Evolutionary conservation across 2,329 filamentous ascomycete genomes (phyloP), one percentile per base, ranked within the genome.

Genomic region (Pseudogymnoascus destructans): DNA sequence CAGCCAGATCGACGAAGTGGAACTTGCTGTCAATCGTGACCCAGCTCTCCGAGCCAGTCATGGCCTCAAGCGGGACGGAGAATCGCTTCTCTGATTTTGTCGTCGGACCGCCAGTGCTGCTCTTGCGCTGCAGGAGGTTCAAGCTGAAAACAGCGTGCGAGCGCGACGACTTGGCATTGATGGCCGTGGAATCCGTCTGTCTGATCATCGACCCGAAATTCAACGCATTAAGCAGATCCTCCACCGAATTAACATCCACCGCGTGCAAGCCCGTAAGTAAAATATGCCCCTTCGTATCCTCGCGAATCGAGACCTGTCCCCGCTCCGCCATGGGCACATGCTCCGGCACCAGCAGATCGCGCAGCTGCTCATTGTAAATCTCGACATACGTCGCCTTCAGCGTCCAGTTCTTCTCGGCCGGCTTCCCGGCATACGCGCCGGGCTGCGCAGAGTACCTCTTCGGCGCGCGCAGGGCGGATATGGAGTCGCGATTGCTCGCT

Each of bases 141-240:
- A 98, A 75, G 69, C 89, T 96, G 73, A 98, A 97, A 27, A 98
- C 91, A 32, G 93, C 93, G 70, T 98, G 93, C 1, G 93, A 98
- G 63, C 93, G 89, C 9, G 93, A 98, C 0, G 93, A 98, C 69
- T 95, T 92, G 42, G 92, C 93, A 69, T 98, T 98, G 68, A 97
- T 93, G 2, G 92, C 93, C 1, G 93, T 98, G 21, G 93, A 86
- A 73, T 98, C 93, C 0, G 93, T 98, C 70, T 98, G 93, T 61
- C 93, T 87, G 68, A 98, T 95, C 21, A 86, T 82, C 0, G 93
- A 98, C 17, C 93, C 93, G 68, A 95, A 92, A 70, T 91, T 93
- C 59, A 98, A 77, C 5, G 90, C 91, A 61, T 84, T 85, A 71
- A 97, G 81, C 55, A 98, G 75, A 70, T 98, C 93, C 4, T 97